Evolutionary conservation across 768 basidiomycete species (phyloP), one percentile per base, ranked within the genome.

Genomic region (Auricularia heimuer): DNA sequence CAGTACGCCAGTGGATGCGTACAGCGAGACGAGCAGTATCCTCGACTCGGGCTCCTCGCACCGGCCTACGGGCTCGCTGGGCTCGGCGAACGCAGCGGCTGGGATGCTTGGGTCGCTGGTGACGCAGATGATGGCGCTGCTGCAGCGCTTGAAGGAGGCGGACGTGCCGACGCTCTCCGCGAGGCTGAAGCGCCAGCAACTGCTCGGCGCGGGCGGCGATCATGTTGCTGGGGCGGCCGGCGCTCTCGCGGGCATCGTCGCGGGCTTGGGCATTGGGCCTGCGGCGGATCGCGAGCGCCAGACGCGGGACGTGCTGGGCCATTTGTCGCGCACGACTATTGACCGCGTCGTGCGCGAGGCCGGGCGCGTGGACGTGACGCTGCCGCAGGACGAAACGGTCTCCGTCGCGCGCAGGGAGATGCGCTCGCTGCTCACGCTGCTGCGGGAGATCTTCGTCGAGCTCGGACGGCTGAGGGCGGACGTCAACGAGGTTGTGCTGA

Each of bases 101-200:
- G 47, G 47, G 11, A 75, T 75, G 1, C 75, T 90, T 36, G 79
- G 85, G 33, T 71, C 75, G 12, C 75, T 91, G 62, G 72, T 90
- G 37, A 87, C 89, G 47, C 85, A 90, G 65, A 78, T 89, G 60
- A 74, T 79, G 33, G 78, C 80, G 34, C 77, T 98, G 3, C 80
- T 94, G 65, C 78, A 80, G 34, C 83, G 85, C 42, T 76, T 92
- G 64, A 77, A 80, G 51, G 79, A 89, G 67, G 88, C 94, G 1
- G 95, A 98, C 69, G 88, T 95, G 1, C 80, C 88, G 24, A 94
- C 92, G 1, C 79, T 98, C 51, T 92, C 92, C 37, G 90, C 90
- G 68, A 87, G 97, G 34, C 79, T 98, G 34, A 95, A 92, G 75
- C 88, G 94, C 64, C 95, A 98, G 69, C 85, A 94, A 70, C 80